phyloP scores from a whole-genome alignment of 2,329 filamentous ascomycete genomes.

The Fusarium goolgardi region DNA sequence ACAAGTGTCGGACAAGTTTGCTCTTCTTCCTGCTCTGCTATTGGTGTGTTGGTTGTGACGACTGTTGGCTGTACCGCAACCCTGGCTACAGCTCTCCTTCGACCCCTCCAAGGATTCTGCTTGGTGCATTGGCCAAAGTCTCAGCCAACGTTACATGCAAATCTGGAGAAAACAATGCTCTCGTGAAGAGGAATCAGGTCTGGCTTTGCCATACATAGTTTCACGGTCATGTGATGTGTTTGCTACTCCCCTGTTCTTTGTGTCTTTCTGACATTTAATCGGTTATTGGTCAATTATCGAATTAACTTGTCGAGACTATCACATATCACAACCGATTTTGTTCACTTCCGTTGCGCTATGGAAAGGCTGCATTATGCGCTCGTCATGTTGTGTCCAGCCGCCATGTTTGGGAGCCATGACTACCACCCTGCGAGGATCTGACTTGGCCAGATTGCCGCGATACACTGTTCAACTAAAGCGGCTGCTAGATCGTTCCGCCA shows the following conservation, averaged over 20 bases:
- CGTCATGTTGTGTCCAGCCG: slow-evolving; percentile 6
- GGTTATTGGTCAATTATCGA: slow-evolving; percentile 3
- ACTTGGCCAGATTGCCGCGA: slow-evolving; percentile 14
- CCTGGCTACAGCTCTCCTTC: slow-evolving; percentile 6
- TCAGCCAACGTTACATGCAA: slow-evolving; percentile 11
- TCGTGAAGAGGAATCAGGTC: background rate
- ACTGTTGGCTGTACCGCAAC: slow-evolving; percentile 1
- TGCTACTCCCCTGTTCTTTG: background rate
- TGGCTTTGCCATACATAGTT: slow-evolving; percentile 5
- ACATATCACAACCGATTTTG: slow-evolving; percentile 40
- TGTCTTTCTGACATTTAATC: background rate
- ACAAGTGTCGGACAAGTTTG: slow-evolving; percentile 25
- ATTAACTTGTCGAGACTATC: slow-evolving; percentile 23
- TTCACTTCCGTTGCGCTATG: slow-evolving; percentile 32
- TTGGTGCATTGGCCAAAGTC: background rate
- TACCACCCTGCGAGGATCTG: slow-evolving; percentile 7
- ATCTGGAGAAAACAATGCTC: background rate
- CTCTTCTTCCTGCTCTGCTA: slow-evolving; percentile 1
- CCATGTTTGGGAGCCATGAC: background rate
- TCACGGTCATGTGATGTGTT: slow-evolving; percentile 15
- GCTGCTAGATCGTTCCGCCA: background rate
- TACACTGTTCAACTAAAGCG: slow-evolving; percentile 8
- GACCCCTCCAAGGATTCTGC: background rate
- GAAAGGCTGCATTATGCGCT: slow-evolving; percentile 21
- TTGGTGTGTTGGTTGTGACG: slow-evolving; percentile 33